Conservation (phyloP, 2,329 filamentous ascomycete species). For the Emericellopsis cladophorae region DNA sequence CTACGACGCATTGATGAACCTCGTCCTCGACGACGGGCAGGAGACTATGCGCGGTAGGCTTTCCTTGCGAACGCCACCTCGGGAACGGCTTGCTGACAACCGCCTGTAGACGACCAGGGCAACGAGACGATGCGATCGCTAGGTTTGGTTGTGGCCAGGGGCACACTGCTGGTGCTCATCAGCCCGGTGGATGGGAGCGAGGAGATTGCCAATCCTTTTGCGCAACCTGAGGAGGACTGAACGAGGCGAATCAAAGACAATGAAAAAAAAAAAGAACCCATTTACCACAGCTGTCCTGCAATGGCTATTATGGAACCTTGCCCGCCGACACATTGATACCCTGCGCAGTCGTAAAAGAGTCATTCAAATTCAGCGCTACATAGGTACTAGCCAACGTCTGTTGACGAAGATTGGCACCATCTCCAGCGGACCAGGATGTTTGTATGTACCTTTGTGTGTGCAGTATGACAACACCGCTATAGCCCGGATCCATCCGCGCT, state of each 20-base stretch:
- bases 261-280: background rate
- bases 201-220: constrained; percentile 89
- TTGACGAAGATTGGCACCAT: too few relatives aligned
- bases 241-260: background rate
- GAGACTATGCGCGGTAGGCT: constrained; percentile 70
- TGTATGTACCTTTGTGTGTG: too few relatives aligned
- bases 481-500: too few relatives aligned
- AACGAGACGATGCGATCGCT: constrained; percentile 72
- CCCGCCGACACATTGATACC: background rate
- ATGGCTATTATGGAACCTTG: background rate
- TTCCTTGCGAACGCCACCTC: background rate
- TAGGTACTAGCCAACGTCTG: too few relatives aligned
- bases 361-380: too few relatives aligned
- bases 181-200: constrained; percentile 91
- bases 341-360: background rate
- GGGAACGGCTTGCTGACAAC: background rate
- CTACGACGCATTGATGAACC: constrained; percentile 95
- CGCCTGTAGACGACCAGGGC: constrained; percentile 68
- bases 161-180: constrained; percentile 84
- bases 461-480: too few relatives aligned
- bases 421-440: too few relatives aligned
- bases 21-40: constrained; percentile 88
- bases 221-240: constrained; percentile 53
- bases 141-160: constrained; percentile 79
- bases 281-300: background rate